Percentiles rank a stretch among this genome's conserved stretches.
These are phyloP conservation scores for Agaricus sinodeliciosus DNA, from an alignment of 768 basidiomycete species.

Conservation along the genomic window DNA sequence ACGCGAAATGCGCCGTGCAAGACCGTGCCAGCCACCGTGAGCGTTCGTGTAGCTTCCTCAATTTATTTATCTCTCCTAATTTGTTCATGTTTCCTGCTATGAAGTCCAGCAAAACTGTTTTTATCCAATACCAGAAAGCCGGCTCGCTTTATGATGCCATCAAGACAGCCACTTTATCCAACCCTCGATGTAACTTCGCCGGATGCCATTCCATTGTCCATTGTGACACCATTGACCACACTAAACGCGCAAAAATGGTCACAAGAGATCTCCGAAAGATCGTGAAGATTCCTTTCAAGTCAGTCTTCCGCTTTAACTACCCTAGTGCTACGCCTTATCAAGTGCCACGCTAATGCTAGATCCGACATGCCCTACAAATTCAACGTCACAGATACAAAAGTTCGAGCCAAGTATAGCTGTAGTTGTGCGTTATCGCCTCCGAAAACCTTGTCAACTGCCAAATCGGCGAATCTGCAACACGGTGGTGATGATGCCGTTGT, in stretches of 20 bases:
- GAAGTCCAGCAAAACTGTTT: neutral
- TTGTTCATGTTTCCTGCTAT: neutral
- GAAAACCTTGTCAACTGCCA: neutral
- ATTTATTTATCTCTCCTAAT: neutral
- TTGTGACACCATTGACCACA: constrained; percentile 16
- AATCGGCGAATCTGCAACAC: neutral
- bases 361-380: neutral
- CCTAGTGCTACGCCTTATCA: neutral
- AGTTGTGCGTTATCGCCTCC: neutral
- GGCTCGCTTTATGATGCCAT: constrained; percentile 21
- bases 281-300: constrained; percentile 23
- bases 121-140: constrained; percentile 24
- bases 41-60: neutral
- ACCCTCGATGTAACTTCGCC: constrained; percentile 13
- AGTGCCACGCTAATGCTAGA: neutral
- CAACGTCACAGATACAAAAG: neutral
- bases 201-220: constrained; percentile 26
- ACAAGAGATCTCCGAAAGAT: constrained; percentile 23
- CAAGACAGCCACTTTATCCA: constrained; percentile 5
- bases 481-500: too few species aligned
- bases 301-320: constrained; percentile 4
- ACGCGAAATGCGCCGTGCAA: constrained; percentile 3
- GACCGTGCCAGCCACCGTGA: constrained; percentile 10
- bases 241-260: constrained; percentile 18
- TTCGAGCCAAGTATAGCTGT: neutral